Percentiles rank a stretch among this genome's conserved stretches.
Conservation (phyloP, 345 rosid genomes). For the Raphanus sativus region DNA sequence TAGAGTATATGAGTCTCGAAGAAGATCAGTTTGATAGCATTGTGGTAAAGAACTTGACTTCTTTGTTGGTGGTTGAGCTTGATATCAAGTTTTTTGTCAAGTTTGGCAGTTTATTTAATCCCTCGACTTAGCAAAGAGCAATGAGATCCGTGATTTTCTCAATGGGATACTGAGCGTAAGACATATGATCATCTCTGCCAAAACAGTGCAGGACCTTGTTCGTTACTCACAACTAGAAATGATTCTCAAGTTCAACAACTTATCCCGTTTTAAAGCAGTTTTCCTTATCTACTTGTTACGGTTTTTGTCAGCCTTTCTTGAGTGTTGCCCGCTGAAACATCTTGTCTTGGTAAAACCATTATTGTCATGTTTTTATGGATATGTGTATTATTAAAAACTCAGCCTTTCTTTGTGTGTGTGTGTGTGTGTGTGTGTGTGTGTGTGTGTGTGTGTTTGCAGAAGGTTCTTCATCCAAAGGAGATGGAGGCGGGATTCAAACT, state of each 20-base stretch:
- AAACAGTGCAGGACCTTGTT: neutral
- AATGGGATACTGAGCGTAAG: neutral
- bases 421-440: neutral
- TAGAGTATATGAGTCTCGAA: slow-evolving; percentile 1
- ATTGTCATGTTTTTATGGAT: neutral
- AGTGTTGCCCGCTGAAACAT: slow-evolving; percentile 23
- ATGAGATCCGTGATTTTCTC: neutral
- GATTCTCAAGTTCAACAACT: slow-evolving; percentile 10
- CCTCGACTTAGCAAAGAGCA: slow-evolving; percentile 2
- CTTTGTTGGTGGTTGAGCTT: slow-evolving; percentile 3
- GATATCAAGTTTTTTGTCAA: neutral
- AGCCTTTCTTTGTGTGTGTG: too few relatives aligned
- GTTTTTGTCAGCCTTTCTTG: slow-evolving; percentile 11
- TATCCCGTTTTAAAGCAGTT: neutral
- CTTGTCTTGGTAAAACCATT: slow-evolving; percentile 9
- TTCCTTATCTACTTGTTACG: neutral
- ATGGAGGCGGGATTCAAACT: neutral
- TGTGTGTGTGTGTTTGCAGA: slow-evolving; percentile 2
- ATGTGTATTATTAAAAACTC: neutral
- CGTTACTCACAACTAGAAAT: neutral
- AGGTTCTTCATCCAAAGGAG: neutral
- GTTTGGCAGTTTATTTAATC: neutral
- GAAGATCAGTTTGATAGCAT: neutral
- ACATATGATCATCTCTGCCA: slow-evolving; percentile 20
- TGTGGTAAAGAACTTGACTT: slow-evolving; percentile 14